These are phyloP conservation scores for Pharnaceum exiguum DNA, from an alignment of 148 eudicot species.

Conservation along the genomic window DNA sequence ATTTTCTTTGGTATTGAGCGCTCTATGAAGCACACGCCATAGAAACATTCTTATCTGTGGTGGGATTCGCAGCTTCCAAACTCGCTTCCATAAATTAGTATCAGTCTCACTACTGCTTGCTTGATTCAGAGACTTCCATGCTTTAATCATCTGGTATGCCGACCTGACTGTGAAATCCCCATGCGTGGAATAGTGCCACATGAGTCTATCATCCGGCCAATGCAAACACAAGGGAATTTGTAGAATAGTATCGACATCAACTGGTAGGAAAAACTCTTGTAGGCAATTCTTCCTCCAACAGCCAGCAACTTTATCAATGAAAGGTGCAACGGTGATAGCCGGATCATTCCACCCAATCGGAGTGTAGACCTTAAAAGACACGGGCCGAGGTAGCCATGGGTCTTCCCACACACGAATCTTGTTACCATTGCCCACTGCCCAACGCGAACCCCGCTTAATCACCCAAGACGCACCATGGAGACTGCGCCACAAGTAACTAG, in stretches of 20 bases:
- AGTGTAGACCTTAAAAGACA: background rate
- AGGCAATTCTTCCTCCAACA: background rate
- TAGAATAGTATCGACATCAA: background rate
- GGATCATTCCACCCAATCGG: background rate
- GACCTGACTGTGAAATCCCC: background rate
- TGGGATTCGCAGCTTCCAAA: no score
- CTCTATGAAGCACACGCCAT: no score
- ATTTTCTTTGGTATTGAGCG: no score
- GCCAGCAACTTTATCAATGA: background rate
- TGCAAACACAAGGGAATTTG: background rate
- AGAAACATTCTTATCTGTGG: no score
- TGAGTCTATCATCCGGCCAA: background rate
- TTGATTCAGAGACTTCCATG: no score
- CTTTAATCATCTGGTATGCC: no score
- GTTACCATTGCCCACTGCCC: background rate
- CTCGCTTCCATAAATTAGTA: no score
- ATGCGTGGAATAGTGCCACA: background rate
- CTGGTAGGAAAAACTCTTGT: background rate
- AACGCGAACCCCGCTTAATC: background rate
- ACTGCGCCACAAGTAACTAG: background rate
- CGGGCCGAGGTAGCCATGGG: background rate
- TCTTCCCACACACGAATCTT: background rate
- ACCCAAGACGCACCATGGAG: background rate
- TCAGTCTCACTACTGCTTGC: no score
- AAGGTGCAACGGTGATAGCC: background rate